Conservation (phyloP, 495 filamentous ascomycete species). For the Penicillium soppii region DNA sequence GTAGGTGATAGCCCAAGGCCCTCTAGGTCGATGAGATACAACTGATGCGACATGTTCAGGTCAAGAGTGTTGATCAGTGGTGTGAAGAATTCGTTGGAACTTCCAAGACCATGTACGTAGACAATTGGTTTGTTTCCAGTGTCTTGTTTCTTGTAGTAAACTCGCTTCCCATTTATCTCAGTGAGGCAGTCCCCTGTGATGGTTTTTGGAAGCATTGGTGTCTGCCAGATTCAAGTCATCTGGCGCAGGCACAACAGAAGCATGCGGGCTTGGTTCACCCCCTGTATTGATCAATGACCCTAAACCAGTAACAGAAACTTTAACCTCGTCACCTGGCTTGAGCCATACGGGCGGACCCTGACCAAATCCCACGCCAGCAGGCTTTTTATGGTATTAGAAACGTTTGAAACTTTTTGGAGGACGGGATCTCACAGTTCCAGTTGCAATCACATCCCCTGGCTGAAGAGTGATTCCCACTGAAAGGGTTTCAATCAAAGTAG, state of each 20-base stretch:
- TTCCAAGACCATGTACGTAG: slow-evolving; percentile 54
- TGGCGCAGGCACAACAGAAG: no score
- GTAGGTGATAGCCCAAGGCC: slow-evolving; percentile 53
- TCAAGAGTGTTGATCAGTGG: slow-evolving; percentile 35
- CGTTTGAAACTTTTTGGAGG: background rate
- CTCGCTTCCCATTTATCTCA: slow-evolving; percentile 41
- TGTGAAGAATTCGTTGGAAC: slow-evolving; percentile 38
- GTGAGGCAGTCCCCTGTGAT: slow-evolving; percentile 28
- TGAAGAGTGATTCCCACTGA: slow-evolving; percentile 66
- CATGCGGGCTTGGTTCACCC: no score
- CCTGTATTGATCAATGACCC: slow-evolving; percentile 43
- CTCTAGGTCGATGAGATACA: slow-evolving; percentile 51
- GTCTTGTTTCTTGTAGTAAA: slow-evolving; percentile 35
- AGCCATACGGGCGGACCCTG: slow-evolving; percentile 43
- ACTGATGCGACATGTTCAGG: slow-evolving; percentile 26
- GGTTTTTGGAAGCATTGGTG: no score
- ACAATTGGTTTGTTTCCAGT: slow-evolving; percentile 29
- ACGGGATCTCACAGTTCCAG: no score
- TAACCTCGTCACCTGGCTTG: slow-evolving; percentile 51
- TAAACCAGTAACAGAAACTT: slow-evolving; percentile 40
- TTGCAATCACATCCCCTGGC: slow-evolving; percentile 72
- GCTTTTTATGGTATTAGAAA: slow-evolving; percentile 12
- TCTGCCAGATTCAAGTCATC: no score
- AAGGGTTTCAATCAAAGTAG: slow-evolving; percentile 62
- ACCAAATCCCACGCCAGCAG: slow-evolving; percentile 54